Evolutionary conservation across 2,329 filamentous ascomycete species (phyloP).

Genomic region (Clonostachys sp.): DNA sequence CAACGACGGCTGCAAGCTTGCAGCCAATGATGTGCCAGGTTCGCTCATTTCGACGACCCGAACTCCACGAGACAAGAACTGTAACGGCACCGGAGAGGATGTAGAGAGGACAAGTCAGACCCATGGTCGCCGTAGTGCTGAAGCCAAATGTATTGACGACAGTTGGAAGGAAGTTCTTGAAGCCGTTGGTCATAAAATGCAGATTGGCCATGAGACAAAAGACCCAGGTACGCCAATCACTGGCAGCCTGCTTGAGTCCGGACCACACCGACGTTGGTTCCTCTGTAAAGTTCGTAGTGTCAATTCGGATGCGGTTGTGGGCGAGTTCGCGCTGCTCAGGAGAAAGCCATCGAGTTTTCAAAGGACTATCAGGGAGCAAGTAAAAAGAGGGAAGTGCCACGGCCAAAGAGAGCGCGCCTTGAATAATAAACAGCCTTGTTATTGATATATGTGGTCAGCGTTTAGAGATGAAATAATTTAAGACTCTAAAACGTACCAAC

Average conservation of each 20-base stretch:
- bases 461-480: too few relatives aligned
- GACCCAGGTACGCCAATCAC: constrained; percentile 41
- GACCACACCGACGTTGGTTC: constrained; percentile 30
- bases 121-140: constrained; percentile 38
- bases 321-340: constrained; percentile 38
- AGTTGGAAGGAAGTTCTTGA: constrained; percentile 24
- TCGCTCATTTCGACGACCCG: constrained; percentile 34
- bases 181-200: constrained; percentile 41
- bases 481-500: constrained; percentile 29
- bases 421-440: constrained; percentile 55
- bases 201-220: constrained; percentile 47
- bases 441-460: not conserved
- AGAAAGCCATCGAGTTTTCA: constrained; percentile 33
- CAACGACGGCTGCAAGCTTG: constrained; percentile 29
- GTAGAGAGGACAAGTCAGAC: constrained; percentile 34
- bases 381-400: constrained; percentile 18
- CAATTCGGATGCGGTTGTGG: constrained; percentile 32
- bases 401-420: constrained; percentile 41
- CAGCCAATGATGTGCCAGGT: constrained; percentile 36
- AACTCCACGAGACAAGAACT: constrained; percentile 16
- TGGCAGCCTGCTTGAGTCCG: constrained; percentile 36
- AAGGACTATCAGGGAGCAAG: constrained; percentile 27
- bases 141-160: constrained; percentile 29
- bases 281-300: constrained; percentile 36
- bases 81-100: constrained; percentile 18